These are phyloP conservation scores for Lachnellula cervina DNA, from an alignment of 2,329 filamentous ascomycete species.

Conservation along the genomic window DNA sequence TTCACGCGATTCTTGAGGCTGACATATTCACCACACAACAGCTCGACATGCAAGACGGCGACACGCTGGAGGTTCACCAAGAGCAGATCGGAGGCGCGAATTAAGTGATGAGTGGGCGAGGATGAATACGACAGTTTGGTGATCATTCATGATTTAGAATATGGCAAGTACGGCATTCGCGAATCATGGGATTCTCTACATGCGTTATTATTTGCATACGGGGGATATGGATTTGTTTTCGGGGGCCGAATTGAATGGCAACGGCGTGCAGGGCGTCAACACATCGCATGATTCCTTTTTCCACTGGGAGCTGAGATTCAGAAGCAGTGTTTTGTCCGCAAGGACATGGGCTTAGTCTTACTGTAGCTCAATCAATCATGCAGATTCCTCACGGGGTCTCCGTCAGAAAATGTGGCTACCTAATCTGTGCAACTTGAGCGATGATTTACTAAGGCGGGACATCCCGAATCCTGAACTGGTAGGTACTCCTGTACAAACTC, in stretches of 20 bases:
- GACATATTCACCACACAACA: constrained; percentile 35
- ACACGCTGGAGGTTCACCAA: constrained; percentile 95
- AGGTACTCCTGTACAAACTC: too few species aligned
- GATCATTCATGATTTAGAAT: neutral
- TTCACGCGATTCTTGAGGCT: constrained; percentile 5
- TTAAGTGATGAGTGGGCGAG: constrained; percentile 10
- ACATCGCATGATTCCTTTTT: constrained; percentile 21
- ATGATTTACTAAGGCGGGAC: neutral
- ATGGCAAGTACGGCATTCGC: neutral
- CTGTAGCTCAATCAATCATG: constrained; percentile 11
- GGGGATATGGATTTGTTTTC: constrained; percentile 14
- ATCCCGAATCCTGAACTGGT: neutral
- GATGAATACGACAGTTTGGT: neutral
- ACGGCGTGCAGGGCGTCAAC: constrained; percentile 27
- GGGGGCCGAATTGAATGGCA: constrained; percentile 18
- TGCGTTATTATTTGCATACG: constrained; percentile 16
- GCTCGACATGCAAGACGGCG: constrained; percentile 96
- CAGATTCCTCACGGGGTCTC: neutral
- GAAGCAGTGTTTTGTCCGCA: constrained; percentile 13
- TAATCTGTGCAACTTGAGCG: neutral
- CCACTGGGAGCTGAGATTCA: constrained; percentile 10
- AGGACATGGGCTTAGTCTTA: constrained; percentile 1
- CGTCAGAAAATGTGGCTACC: neutral
- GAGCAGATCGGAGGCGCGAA: constrained; percentile 82
- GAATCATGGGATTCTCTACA: neutral